Percentiles rank a stretch among this genome's conserved stretches.
These are phyloP conservation scores for Elaeagnus macrophylla DNA, from an alignment of 306 rosid genomes.

Conservation along the genomic window DNA sequence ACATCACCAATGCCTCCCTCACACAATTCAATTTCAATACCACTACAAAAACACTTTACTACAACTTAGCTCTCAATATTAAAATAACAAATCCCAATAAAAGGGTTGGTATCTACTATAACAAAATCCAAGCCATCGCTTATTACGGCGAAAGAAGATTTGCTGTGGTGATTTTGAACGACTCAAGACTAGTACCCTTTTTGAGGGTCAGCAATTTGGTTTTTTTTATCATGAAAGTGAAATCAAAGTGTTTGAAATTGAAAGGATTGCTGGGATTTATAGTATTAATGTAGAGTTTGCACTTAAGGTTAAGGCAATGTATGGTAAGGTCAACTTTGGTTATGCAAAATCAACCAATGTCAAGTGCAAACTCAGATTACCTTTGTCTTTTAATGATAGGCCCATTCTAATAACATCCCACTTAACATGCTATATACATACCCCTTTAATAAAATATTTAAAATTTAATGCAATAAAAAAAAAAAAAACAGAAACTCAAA, in stretches of 20 bases:
- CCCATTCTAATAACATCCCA: too few relatives aligned
- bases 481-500: too few relatives aligned
- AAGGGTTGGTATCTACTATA: slow-evolving; percentile 58
- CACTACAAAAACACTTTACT: slow-evolving; percentile 20
- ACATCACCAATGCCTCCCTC: slow-evolving; percentile 46
- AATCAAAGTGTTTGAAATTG: slow-evolving; percentile 19
- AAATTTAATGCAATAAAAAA: too few relatives aligned
- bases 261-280: slow-evolving; percentile 32
- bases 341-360: too few relatives aligned
- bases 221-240: slow-evolving; percentile 10
- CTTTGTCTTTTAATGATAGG: too few relatives aligned
- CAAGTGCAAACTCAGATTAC: too few relatives aligned
- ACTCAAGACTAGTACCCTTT: slow-evolving; percentile 8
- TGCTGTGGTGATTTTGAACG: not conserved
- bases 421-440: too few relatives aligned
- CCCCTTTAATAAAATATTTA: too few relatives aligned
- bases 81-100: slow-evolving; percentile 61
- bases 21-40: slow-evolving; percentile 36
- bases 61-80: slow-evolving; percentile 23
- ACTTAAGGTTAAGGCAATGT: too few relatives aligned
- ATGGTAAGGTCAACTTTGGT: too few relatives aligned
- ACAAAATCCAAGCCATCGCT: slow-evolving; percentile 44
- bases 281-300: slow-evolving; percentile 41
- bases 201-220: slow-evolving; percentile 32
- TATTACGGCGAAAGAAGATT: slow-evolving; percentile 35